Percentiles rank a stretch among this genome's conserved stretches.
Conservation (phyloP, 208 protist genomes). For the Crithidia acanthocephali region DNA sequence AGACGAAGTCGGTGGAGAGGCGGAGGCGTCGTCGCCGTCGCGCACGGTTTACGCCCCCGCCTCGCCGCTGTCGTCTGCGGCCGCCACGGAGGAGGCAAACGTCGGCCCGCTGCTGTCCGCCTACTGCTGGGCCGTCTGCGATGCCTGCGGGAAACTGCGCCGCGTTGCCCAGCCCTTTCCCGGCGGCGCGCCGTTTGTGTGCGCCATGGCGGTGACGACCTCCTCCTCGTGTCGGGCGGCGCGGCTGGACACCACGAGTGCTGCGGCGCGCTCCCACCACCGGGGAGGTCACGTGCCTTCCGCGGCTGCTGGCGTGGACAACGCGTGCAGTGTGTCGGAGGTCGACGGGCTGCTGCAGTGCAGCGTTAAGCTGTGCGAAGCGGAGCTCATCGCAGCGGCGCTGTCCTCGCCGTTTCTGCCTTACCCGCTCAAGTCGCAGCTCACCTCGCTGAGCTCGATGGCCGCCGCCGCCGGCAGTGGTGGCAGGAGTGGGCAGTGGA, state of each 20-base stretch:
- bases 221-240: conserved; percentile 27
- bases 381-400: conserved; percentile 35
- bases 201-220: conserved; percentile 48
- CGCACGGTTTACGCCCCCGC: not conserved
- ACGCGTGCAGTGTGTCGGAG: conserved; percentile 64
- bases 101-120: conserved; percentile 54
- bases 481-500: not conserved
- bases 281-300: not conserved
- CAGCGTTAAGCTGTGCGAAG: conserved; percentile 27
- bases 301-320: not conserved
- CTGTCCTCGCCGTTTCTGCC: conserved; percentile 45
- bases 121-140: conserved; percentile 84
- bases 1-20: not conserved
- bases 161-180: conserved; percentile 86
- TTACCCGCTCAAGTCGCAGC: conserved; percentile 27
- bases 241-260: not conserved
- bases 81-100: conserved; percentile 10
- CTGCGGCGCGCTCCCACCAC: not conserved
- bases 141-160: conserved; percentile 80
- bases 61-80: not conserved
- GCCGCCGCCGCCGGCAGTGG: not conserved
- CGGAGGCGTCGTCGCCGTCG: not conserved
- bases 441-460: conserved; percentile 3
- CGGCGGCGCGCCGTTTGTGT: conserved; percentile 82
- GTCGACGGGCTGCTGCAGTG: conserved; percentile 45